A percentile compares a stretch with the other conserved stretches of the same genome.
Conservation (phyloP, 192 early-diverging fungal species). For the Coemansia sp. region DNA sequence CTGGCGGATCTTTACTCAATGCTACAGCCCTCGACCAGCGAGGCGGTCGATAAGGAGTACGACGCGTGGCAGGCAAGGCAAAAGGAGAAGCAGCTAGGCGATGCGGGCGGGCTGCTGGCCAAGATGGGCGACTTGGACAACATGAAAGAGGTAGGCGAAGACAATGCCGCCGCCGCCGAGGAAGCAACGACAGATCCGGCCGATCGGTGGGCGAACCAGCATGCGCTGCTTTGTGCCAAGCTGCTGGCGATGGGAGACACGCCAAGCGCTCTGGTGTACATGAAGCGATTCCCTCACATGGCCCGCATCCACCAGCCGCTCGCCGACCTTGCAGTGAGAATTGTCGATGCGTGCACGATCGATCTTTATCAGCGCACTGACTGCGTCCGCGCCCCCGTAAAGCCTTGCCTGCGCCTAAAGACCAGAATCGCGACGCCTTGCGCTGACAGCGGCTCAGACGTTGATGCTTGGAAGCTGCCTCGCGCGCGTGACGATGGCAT, state of each 20-base stretch:
- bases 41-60: slow-evolving; percentile 24
- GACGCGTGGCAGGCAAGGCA: slow-evolving; percentile 26
- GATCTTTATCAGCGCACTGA: slow-evolving; percentile 28
- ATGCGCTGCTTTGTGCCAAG: slow-evolving; percentile 40
- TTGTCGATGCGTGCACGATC: slow-evolving; percentile 27
- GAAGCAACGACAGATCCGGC: background rate
- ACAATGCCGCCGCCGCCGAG: background rate
- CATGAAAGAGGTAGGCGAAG: slow-evolving; percentile 10
- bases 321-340: slow-evolving; percentile 32
- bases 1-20: slow-evolving; percentile 37
- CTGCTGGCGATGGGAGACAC: slow-evolving; percentile 43
- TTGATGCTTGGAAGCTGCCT: slow-evolving; percentile 3
- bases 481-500: background rate
- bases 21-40: slow-evolving; percentile 17
- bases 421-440: background rate
- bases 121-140: slow-evolving; percentile 42
- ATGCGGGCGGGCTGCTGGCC: slow-evolving; percentile 14
- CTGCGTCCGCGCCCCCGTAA: slow-evolving; percentile 33
- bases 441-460: background rate
- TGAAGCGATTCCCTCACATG: slow-evolving; percentile 35
- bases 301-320: slow-evolving; percentile 33
- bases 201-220: slow-evolving; percentile 37
- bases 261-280: slow-evolving; percentile 26
- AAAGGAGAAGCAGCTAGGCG: slow-evolving; percentile 25
- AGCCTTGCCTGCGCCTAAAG: slow-evolving; percentile 12